These are phyloP conservation scores for Zelonia costaricensis DNA, from an alignment of 208 protist genomes.

Conservation along the genomic window DNA sequence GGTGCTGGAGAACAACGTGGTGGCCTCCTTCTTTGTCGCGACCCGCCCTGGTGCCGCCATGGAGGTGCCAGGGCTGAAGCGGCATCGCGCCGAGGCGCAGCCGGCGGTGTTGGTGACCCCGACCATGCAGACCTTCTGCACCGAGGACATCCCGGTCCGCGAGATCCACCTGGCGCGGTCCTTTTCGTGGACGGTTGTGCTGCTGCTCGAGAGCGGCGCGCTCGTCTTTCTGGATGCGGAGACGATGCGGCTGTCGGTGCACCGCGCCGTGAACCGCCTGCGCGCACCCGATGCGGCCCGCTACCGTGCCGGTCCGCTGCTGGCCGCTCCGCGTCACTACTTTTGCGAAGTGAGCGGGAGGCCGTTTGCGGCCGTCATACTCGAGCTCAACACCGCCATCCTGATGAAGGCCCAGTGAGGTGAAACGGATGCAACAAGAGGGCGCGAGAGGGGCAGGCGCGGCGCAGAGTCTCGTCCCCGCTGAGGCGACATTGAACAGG, in stretches of 20 bases:
- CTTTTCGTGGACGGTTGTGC: constrained; percentile 47
- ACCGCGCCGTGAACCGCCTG: constrained; percentile 33
- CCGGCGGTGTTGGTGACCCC: constrained; percentile 7
- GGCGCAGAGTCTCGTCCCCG: not conserved
- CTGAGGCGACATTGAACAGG: not conserved
- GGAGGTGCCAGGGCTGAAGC: constrained; percentile 8
- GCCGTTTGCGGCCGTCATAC: constrained; percentile 32
- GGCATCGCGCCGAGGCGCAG: constrained; percentile 7
- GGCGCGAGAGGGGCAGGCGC: not conserved
- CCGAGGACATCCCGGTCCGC: constrained; percentile 59
- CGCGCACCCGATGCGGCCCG: constrained; percentile 20
- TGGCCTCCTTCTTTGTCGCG: constrained; percentile 40
- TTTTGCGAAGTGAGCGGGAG: constrained; percentile 27
- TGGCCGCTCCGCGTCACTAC: constrained; percentile 18
- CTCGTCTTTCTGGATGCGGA: constrained; percentile 62
- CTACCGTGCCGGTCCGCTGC: constrained; percentile 8
- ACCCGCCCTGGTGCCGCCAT: not conserved
- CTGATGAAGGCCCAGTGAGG: constrained; percentile 37
- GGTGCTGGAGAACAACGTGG: constrained; percentile 47
- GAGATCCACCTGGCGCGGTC: constrained; percentile 52
- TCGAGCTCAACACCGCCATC: constrained; percentile 64
- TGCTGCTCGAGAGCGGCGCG: constrained; percentile 74
- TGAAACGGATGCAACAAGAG: not conserved
- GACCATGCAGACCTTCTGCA: constrained; percentile 33
- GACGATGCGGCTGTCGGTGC: constrained; percentile 55